These are phyloP conservation scores for Emydomyces testavorans DNA, from an alignment of 2,329 filamentous ascomycete species.

Conservation along the genomic window DNA sequence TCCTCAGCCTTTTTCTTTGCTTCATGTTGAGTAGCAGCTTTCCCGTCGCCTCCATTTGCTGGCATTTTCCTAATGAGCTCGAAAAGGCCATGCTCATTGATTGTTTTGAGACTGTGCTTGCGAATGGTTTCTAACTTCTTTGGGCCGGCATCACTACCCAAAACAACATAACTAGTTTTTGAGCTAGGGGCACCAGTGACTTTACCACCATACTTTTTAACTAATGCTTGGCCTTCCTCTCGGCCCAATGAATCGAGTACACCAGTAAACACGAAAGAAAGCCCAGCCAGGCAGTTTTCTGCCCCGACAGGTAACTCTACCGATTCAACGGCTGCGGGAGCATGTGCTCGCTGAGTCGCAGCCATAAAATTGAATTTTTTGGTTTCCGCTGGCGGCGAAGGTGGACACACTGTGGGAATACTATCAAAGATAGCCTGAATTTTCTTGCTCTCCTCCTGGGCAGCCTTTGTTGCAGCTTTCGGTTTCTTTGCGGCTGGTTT, in stretches of 20 bases:
- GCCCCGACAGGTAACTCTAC: conserved; percentile 69
- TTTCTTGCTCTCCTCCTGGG: conserved; percentile 54
- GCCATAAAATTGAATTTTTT: conserved; percentile 73
- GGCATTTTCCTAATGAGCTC: conserved; percentile 71
- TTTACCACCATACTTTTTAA: conserved; percentile 91
- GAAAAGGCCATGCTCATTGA: conserved; percentile 86
- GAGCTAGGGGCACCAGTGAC: conserved; percentile 73
- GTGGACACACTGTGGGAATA: conserved; percentile 70
- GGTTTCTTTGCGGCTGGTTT: conserved; percentile 34
- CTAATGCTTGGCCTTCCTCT: conserved; percentile 71
- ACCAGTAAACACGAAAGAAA: conserved; percentile 93
- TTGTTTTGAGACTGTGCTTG: conserved; percentile 71
- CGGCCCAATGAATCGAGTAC: conserved; percentile 67
- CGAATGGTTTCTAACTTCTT: conserved; percentile 83
- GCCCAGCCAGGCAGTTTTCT: conserved; percentile 78
- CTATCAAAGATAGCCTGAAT: conserved; percentile 79
- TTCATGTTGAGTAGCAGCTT: conserved; percentile 72
- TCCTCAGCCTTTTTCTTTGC: conserved; percentile 79
- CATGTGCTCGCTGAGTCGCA: conserved; percentile 43
- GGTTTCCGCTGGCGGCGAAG: conserved; percentile 62
- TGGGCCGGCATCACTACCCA: conserved; percentile 83
- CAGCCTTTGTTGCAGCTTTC: conserved; percentile 58
- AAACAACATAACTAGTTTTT: conserved; percentile 87
- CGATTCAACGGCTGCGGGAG: conserved; percentile 52
- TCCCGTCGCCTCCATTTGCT: conserved; percentile 74